phyloP scores from a whole-genome alignment of 1,139 yeast species.

The Pichia sp. region DNA sequence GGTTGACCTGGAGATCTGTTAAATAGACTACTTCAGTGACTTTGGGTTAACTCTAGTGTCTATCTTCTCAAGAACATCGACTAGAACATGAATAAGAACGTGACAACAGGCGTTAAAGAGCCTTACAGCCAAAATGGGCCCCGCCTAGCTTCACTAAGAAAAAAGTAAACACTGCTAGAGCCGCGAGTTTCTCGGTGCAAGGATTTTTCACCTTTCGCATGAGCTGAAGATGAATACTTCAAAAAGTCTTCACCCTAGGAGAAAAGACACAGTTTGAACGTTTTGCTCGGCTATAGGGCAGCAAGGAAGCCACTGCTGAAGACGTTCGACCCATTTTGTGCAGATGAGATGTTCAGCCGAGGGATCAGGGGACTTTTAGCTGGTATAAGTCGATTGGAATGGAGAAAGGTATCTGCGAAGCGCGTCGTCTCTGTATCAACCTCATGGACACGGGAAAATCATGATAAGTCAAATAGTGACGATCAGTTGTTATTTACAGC shows the following conservation, averaged over 20 bases:
- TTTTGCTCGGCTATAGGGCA: not conserved
- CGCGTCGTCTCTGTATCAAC: not conserved
- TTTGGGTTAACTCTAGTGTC: not conserved
- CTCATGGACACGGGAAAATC: not conserved
- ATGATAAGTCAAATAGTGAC: not conserved
- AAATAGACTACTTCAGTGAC: too few relatives aligned
- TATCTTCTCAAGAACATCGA: not conserved
- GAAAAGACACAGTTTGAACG: not conserved
- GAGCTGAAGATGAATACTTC: not conserved
- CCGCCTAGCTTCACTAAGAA: conserved; percentile 2
- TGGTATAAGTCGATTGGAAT: not conserved
- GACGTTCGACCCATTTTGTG: not conserved
- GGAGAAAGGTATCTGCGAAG: not conserved
- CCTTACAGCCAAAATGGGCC: not conserved
- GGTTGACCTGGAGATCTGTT: too few relatives aligned
- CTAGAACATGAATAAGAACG: not conserved
- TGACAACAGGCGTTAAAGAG: not conserved
- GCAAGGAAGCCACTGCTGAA: not conserved
- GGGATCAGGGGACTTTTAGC: not conserved
- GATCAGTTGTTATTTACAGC: conserved; percentile 1
- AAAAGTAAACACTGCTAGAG: conserved; percentile 1
- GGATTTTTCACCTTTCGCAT: not conserved
- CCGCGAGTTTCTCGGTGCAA: not conserved
- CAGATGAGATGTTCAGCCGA: not conserved
- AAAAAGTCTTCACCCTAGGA: too few relatives aligned